These are phyloP conservation scores for Akanthomyces uredinophilus DNA, from an alignment of 2,329 filamentous ascomycete genomes.

Conservation along the genomic window DNA sequence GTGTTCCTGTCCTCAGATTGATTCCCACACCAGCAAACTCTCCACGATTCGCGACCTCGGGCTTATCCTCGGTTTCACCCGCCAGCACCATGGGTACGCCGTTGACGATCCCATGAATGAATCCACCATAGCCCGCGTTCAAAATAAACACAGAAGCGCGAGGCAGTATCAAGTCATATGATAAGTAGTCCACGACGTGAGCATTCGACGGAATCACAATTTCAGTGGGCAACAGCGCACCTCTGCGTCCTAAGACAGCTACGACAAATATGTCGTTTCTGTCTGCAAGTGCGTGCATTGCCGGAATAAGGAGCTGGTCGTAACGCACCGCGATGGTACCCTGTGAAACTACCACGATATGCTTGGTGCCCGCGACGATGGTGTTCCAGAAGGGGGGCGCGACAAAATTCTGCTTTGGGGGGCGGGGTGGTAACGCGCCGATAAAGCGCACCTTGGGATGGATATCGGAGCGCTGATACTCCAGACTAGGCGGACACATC, in stretches of 20 bases:
- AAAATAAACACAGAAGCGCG: constrained; percentile 41
- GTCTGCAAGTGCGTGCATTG: constrained; percentile 36
- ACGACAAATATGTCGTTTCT: constrained; percentile 34
- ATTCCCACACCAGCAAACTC: constrained; percentile 9
- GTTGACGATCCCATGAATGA: constrained; percentile 10
- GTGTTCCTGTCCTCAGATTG: not conserved
- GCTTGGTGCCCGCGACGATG: constrained; percentile 27
- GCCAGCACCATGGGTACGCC: constrained; percentile 10
- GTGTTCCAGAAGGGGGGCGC: constrained; percentile 45
- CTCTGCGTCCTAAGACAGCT: constrained; percentile 26
- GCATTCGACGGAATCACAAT: constrained; percentile 35
- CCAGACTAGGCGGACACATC: constrained; percentile 34
- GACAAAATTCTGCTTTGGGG: constrained; percentile 23
- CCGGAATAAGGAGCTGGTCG: constrained; percentile 39
- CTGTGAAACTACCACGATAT: constrained; percentile 42
- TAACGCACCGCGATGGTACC: constrained; percentile 39
- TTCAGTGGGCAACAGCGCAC: constrained; percentile 20
- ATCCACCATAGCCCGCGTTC: constrained; percentile 42
- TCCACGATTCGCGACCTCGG: constrained; percentile 3
- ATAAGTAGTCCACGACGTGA: constrained; percentile 41
- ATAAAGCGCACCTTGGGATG: constrained; percentile 37
- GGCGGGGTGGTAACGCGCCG: constrained; percentile 35
- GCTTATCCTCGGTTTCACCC: constrained; percentile 5
- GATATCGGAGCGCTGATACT: constrained; percentile 34
- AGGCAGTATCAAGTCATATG: constrained; percentile 42